Percentiles rank a stretch among this genome's conserved stretches.
phyloP scores from a whole-genome alignment of 2,329 filamentous ascomycete species.

The Chaetoscypha palmicola region DNA sequence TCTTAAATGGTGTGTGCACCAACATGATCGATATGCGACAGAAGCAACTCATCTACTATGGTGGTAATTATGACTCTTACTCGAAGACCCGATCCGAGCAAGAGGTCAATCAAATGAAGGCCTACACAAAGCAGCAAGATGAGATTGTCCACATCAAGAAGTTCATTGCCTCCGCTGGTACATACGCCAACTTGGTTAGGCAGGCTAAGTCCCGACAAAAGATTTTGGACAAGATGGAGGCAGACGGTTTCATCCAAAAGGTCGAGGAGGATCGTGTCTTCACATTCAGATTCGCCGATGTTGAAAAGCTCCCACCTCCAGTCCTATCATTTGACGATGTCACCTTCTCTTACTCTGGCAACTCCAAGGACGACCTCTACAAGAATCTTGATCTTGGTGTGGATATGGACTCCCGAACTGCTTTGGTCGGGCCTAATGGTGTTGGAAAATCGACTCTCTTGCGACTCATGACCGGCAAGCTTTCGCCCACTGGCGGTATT shows the following conservation, averaged over 20 bases:
- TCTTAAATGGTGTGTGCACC: conserved; percentile 96
- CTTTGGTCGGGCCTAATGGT: conserved; percentile 96
- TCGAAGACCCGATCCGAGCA: conserved; percentile 89
- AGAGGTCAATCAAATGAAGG: conserved; percentile 98
- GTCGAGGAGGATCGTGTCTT: conserved; percentile 82
- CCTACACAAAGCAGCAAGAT: conserved; percentile 97
- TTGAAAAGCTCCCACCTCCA: conserved; percentile 97
- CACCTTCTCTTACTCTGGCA: conserved; percentile 94
- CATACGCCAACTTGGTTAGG: conserved; percentile 96
- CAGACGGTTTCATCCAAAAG: conserved; percentile 94
- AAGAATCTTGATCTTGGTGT: conserved; percentile 96
- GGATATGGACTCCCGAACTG: conserved; percentile 98
- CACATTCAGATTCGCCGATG: conserved; percentile 96
- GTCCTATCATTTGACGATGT: conserved; percentile 96
- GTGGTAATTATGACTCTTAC: conserved; percentile 99
- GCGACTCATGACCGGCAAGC: conserved; percentile 91
- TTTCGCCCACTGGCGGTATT: conserved; percentile 72
- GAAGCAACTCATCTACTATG: conserved; percentile 89
- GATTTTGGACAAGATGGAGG: conserved; percentile 99
- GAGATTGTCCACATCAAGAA: conserved; percentile 99
- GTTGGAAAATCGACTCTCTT: conserved; percentile 97
- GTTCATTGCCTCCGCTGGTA: conserved; percentile 99
- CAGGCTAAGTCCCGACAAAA: conserved; percentile 99
- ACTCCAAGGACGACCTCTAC: conserved; percentile 85
- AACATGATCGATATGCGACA: conserved; percentile 98